Evolutionary conservation across 345 rosid species (phyloP).

Genomic region (Eucalyptus pauciflora): DNA sequence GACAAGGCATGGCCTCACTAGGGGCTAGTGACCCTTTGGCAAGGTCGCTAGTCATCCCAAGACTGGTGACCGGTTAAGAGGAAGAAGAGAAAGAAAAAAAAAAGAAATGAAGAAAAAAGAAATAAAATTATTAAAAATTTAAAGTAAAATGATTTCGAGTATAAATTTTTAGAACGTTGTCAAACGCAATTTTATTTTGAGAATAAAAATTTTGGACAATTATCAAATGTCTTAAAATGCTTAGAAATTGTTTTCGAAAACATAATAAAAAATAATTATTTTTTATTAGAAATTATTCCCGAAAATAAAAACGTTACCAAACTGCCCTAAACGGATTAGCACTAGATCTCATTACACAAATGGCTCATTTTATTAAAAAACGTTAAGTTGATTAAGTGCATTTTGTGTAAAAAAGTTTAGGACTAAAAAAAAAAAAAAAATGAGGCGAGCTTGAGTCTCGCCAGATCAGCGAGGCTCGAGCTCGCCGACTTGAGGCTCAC

Average conservation of each 20-base stretch:
- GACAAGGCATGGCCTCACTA: rapidly evolving
- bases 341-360: not conserved
- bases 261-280: rapidly evolving
- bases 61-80: rapidly evolving
- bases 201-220: rapidly evolving
- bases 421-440: too few species aligned
- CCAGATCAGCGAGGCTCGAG: too few species aligned
- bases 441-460: too few species aligned
- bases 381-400: too few species aligned
- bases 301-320: rapidly evolving
- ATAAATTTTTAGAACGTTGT: rapidly evolving
- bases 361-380: not conserved
- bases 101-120: too few species aligned
- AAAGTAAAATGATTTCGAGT: rapidly evolving
- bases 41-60: rapidly evolving
- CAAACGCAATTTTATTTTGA: rapidly evolving
- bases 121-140: too few species aligned
- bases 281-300: rapidly evolving
- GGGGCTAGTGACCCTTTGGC: rapidly evolving
- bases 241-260: rapidly evolving
- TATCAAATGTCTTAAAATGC: rapidly evolving
- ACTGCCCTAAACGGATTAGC: rapidly evolving
- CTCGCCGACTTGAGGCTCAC: too few species aligned
- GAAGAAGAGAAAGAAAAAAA: too few species aligned
- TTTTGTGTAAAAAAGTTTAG: too few species aligned